phyloP scores from a whole-genome alignment of 257 asterid genomes.

The Euphrasia confusa region DNA sequence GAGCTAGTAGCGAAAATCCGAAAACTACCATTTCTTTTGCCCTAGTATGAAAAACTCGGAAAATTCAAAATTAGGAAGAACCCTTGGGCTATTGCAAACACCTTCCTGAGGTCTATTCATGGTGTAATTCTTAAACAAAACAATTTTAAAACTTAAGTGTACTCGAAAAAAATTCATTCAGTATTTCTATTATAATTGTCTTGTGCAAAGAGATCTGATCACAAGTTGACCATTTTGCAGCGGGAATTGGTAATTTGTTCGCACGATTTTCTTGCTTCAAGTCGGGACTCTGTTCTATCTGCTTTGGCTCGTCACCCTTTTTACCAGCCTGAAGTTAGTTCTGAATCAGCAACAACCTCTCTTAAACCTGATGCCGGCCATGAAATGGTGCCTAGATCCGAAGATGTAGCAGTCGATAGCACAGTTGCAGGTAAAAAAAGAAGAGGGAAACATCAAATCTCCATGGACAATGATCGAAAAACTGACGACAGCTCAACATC shows the following conservation, averaged over 20 bases:
- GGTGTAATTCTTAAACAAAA: not conserved
- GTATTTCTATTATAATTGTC: constrained; percentile 10
- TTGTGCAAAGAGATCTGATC: not conserved
- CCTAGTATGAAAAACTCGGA: not conserved
- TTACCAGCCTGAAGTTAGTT: constrained; percentile 79
- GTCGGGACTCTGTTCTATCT: constrained; percentile 66
- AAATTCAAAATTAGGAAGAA: not conserved
- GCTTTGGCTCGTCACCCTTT: constrained; percentile 72
- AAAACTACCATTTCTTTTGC: not conserved
- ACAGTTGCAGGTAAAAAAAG: constrained; percentile 76
- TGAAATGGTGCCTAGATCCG: constrained; percentile 72
- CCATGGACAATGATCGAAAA: constrained; percentile 65
- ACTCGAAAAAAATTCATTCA: not conserved
- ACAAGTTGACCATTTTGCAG: constrained; percentile 42
- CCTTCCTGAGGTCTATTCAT: not conserved
- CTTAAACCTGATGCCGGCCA: constrained; percentile 70
- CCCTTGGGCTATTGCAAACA: not conserved
- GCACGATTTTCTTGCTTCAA: constrained; percentile 75
- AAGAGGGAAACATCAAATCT: constrained; percentile 45
- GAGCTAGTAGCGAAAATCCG: not conserved
- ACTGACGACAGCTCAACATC: constrained; percentile 74
- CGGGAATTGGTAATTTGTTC: constrained; percentile 94
- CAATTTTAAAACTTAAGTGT: not conserved
- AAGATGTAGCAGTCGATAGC: constrained; percentile 84
- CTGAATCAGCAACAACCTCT: constrained; percentile 96